Evolutionary conservation across 345 rosid species (phyloP).

Genomic region (Eutrema yunnanense): DNA sequence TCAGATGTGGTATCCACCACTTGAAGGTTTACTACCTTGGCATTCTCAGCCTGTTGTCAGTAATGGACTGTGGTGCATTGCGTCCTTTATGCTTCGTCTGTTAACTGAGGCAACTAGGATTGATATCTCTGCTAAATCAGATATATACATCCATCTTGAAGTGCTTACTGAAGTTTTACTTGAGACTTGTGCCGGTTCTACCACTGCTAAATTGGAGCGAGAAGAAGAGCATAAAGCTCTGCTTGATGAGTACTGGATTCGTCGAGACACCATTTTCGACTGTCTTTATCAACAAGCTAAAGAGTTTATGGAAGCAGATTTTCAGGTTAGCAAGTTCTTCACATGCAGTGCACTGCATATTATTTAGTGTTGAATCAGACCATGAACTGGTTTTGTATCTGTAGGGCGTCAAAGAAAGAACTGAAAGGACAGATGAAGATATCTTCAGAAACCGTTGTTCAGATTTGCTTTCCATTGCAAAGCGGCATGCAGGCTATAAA

Average conservation of each 20-base stretch:
- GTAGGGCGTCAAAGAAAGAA: constrained; percentile 45
- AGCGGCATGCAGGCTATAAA: constrained; percentile 72
- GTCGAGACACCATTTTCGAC: constrained; percentile 66
- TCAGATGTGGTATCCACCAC: constrained; percentile 91
- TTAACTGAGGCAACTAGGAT: constrained; percentile 50
- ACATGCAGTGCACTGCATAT: neutral
- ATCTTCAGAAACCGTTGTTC: constrained; percentile 54
- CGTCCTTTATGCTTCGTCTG: constrained; percentile 67
- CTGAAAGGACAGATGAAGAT: constrained; percentile 40
- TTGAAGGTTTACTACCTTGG: constrained; percentile 83
- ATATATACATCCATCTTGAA: constrained; percentile 52
- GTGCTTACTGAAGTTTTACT: constrained; percentile 64
- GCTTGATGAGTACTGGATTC: constrained; percentile 66
- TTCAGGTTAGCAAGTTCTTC: constrained; percentile 42
- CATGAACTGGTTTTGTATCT: constrained; percentile 17
- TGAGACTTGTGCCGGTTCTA: constrained; percentile 61
- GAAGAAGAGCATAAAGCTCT: constrained; percentile 68
- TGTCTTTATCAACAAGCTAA: constrained; percentile 62
- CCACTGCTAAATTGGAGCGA: constrained; percentile 60
- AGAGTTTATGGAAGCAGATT: constrained; percentile 39
- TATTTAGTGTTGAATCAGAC: constrained; percentile 3
- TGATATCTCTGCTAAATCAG: constrained; percentile 53
- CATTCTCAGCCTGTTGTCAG: constrained; percentile 59
- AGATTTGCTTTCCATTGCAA: constrained; percentile 63
- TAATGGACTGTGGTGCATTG: constrained; percentile 76